Percentiles rank a stretch among this genome's conserved stretches.
These are phyloP conservation scores for Antrodiella citrinella DNA, from an alignment of 768 basidiomycete species.

Conservation along the genomic window DNA sequence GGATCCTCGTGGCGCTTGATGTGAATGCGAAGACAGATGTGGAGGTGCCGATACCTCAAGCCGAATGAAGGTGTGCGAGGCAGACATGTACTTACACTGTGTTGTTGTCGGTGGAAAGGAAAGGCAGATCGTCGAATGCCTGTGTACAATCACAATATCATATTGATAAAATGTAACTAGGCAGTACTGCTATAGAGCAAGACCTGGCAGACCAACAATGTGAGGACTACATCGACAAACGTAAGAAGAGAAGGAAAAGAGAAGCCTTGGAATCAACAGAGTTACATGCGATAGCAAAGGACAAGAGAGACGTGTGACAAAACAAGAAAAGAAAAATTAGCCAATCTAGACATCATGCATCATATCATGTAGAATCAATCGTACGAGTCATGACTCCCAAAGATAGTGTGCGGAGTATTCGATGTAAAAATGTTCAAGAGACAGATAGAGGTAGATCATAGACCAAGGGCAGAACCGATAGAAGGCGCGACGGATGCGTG, in stretches of 20 bases:
- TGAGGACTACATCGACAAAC: neutral
- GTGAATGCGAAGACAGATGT: slow-evolving; percentile 25
- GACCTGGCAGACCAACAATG: no score
- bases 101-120: neutral
- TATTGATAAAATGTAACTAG: no score
- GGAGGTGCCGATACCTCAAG: slow-evolving; percentile 21
- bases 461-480: slow-evolving; percentile 18
- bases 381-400: neutral
- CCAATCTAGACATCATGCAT: neutral
- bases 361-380: neutral
- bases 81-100: neutral
- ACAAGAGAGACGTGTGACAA: neutral
- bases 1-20: slow-evolving; percentile 26
- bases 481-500: slow-evolving; percentile 18
- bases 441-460: slow-evolving; percentile 8
- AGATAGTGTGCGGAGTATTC: neutral
- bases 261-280: neutral
- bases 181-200: no score
- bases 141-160: no score
- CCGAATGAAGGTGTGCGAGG: neutral
- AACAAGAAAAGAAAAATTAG: neutral
- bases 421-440: neutral
- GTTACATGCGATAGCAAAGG: neutral
- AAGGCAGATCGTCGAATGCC: no score
- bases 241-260: no score